A percentile compares a stretch with the other conserved stretches of the same genome.
phyloP scores from a whole-genome alignment of 306 rosid species.

The Ammopiptanthus mongolicus region DNA sequence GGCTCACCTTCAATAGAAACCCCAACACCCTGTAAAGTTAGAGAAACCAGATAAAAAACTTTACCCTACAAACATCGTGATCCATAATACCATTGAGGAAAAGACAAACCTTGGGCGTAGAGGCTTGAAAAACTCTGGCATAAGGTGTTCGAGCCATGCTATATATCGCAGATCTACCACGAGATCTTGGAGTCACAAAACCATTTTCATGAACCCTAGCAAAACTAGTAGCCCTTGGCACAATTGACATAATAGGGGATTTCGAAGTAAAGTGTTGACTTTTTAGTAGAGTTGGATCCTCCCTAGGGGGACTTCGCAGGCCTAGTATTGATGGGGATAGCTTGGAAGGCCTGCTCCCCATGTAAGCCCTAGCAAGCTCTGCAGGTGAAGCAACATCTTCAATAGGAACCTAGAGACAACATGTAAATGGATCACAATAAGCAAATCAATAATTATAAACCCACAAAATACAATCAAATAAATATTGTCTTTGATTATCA shows the following conservation, averaged over 20 bases:
- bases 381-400: conserved; percentile 84
- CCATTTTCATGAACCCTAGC: conserved; percentile 53
- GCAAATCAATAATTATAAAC: background rate
- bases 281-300: conserved; percentile 29
- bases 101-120: conserved; percentile 49
- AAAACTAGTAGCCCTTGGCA: conserved; percentile 46
- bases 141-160: conserved; percentile 85
- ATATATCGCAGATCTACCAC: conserved; percentile 79
- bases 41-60: conserved; percentile 17
- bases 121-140: conserved; percentile 49
- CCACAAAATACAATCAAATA: background rate
- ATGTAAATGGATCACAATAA: conserved; percentile 9
- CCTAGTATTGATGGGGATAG: conserved; percentile 54
- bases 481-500: no score
- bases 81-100: background rate
- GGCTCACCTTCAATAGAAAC: conserved; percentile 42
- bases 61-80: background rate
- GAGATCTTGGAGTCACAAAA: conserved; percentile 68
- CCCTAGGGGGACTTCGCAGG: conserved; percentile 31
- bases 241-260: conserved; percentile 41
- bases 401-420: conserved; percentile 50
- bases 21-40: conserved; percentile 44
- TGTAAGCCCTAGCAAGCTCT: conserved; percentile 82
- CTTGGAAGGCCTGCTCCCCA: conserved; percentile 73
- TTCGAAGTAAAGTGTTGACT: conserved; percentile 35